Conservation (phyloP, 2,329 filamentous ascomycete genomes). For the Geosmithia flava region DNA sequence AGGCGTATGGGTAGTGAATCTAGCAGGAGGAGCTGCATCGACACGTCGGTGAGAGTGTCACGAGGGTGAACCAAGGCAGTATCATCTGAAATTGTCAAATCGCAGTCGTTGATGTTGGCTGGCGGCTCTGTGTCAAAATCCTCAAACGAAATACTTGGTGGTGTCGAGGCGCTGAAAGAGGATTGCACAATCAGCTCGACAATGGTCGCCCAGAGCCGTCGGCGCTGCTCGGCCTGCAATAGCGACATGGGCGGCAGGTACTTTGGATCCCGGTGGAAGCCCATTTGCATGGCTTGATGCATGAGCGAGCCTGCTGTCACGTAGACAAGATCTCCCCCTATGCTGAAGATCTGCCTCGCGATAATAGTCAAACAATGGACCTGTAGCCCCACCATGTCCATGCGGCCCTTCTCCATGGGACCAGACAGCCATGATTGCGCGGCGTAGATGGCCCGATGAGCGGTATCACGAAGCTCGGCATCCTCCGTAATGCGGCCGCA, state of each 20-base stretch:
- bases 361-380: constrained; percentile 24
- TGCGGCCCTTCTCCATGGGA: constrained; percentile 20
- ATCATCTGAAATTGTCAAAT: constrained; percentile 8
- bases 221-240: constrained; percentile 23
- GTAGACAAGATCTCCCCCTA: constrained; percentile 28
- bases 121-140: constrained; percentile 27
- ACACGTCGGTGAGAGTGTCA: constrained; percentile 13
- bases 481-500: constrained; percentile 10
- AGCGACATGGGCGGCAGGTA: constrained; percentile 19
- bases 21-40: constrained; percentile 21
- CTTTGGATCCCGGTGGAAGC: constrained; percentile 28
- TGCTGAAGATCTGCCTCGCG: constrained; percentile 25
- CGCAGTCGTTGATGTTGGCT: constrained; percentile 20
- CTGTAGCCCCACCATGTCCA: constrained; percentile 21
- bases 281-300: constrained; percentile 30
- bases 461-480: constrained; percentile 11
- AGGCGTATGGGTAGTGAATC: constrained; percentile 22
- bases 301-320: constrained; percentile 25
- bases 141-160: constrained; percentile 21
- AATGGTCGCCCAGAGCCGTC: constrained; percentile 29
- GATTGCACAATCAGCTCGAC: constrained; percentile 25
- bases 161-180: constrained; percentile 24
- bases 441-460: constrained; percentile 25
- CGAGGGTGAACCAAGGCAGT: constrained; percentile 3
- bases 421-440: constrained; percentile 27